Evolutionary conservation across 805 yeast genomes (phyloP), one percentile per base, ranked within the genome.

Genomic region (Ogataea philodendri): DNA sequence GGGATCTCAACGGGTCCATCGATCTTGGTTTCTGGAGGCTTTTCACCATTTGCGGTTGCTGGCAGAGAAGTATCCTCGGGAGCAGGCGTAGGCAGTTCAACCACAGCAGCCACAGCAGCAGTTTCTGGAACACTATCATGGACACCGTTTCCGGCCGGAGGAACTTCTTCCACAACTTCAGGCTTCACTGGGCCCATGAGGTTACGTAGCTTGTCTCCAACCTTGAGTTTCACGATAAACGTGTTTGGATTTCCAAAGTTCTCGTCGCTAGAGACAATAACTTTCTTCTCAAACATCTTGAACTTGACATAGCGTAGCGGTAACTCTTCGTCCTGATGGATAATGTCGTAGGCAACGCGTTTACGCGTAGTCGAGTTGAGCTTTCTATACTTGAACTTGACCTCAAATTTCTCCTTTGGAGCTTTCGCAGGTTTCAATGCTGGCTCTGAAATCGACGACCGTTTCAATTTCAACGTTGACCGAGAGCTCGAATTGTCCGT

Each of bases 281-380:
- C 53, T 14, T 40, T 41, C n/a, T 46, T 54, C 2, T 47, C 42
- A n/a, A 40, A 36, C 3, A 57, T 18, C 23, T 52, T 46, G n/a
- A 59, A 28, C 34, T 54, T 61, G 29, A 70, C 68, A 41, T 58
- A 70, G 26, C 74, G 50, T 8, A 60, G 32, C 19, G 63, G 52
- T 21, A 42, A 25, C n/a, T 19, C 21, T 1, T 42, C 27, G 5
- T 44, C 43, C 4, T 45, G 41, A 22, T 46, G 44, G 11, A 52
- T 45, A 1, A 58, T 45, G 4, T 44, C 51, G 15, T 31, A 51
- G 3, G 37, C 32, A 3, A 52, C 59, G 18, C 46, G 48, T 23
- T 42, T 51, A 10, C 26, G 3, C 9, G 21, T n/a, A 9, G n/a
- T 9, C n/a, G n/a, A n/a, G 9, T 15, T 22, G 7, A 32, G 30